Conservation (phyloP, 129 eudicot genomes). For the Lonicera japonica region DNA sequence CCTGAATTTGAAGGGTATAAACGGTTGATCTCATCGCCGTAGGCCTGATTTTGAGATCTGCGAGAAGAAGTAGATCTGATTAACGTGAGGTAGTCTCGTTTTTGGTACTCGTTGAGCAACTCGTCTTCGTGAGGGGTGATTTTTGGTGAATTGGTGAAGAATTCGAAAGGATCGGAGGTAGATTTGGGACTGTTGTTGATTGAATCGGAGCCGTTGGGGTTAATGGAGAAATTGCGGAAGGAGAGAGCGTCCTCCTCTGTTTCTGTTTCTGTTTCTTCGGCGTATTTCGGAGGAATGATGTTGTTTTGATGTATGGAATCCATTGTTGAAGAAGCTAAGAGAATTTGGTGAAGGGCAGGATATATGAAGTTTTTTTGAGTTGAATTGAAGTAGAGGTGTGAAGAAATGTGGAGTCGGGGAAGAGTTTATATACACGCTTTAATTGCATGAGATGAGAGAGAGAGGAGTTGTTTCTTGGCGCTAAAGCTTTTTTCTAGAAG, state of each 20-base stretch:
- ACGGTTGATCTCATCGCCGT: not conserved
- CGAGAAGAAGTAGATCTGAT: conserved; percentile 24
- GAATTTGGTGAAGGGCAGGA: too few relatives aligned
- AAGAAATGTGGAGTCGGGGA: too few relatives aligned
- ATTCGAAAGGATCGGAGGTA: conserved; percentile 37
- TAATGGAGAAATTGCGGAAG: conserved; percentile 33
- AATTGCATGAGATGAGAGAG: not conserved
- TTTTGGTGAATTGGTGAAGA: conserved; percentile 16
- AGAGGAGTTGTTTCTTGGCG: not conserved
- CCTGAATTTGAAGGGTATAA: conserved; percentile 23
- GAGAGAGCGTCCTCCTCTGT: conserved; percentile 32
- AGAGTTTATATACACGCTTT: not conserved
- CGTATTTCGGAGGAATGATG: not conserved
- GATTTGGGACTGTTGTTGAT: conserved; percentile 27
- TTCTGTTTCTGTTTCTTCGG: conserved; percentile 14
- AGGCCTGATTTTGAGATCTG: not conserved
- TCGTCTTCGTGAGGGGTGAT: conserved; percentile 4
- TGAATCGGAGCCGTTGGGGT: conserved; percentile 22
- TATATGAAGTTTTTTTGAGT: too few relatives aligned
- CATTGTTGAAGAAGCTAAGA: not conserved
- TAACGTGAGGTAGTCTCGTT: conserved; percentile 19
- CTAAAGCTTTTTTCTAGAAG: not conserved
- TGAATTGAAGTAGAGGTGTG: not conserved
- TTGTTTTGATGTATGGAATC: not conserved
- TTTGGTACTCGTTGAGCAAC: conserved; percentile 12